Percentiles rank a stretch among this genome's conserved stretches.
Evolutionary conservation across 495 filamentous ascomycete genomes (phyloP).

Genomic region (Letharia columbiana): DNA sequence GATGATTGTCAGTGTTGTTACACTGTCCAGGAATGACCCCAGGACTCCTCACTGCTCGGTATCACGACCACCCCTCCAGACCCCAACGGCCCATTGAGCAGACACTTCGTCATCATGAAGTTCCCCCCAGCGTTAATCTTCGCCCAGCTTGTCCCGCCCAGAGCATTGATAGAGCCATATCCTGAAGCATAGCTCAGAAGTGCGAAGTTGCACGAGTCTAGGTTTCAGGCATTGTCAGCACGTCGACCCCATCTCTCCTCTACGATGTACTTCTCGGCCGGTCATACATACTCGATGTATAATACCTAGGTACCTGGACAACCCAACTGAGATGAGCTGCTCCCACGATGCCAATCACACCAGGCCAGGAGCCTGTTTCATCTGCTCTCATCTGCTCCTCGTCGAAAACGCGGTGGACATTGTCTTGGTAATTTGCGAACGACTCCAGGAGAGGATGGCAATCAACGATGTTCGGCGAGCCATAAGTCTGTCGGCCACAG

Average conservation of each 20-base stretch:
- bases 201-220: conserved; percentile 14
- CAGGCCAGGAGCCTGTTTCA: conserved; percentile 9
- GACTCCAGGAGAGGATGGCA: conserved; percentile 12
- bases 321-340: background rate
- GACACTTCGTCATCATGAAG: conserved; percentile 6
- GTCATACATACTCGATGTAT: conserved; percentile 3
- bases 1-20: background rate
- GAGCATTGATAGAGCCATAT: background rate
- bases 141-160: conserved; percentile 7
- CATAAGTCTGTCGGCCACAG: conserved; percentile 13
- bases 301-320: conserved; percentile 13
- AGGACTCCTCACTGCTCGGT: background rate
- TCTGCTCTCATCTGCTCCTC: conserved; percentile 12
- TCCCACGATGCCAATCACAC: background rate
- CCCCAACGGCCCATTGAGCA: background rate
- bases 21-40: background rate
- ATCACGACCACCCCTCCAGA: conserved; percentile 11
- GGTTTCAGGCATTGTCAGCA: background rate
- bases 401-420: conserved; percentile 4
- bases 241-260: background rate
- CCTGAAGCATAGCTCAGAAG: conserved; percentile 1
- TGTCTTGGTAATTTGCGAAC: conserved; percentile 9
- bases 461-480: conserved; percentile 4
- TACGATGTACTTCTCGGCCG: background rate
- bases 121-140: conserved; percentile 3